phyloP scores from a whole-genome alignment of 2,329 filamentous ascomycete species.

The Chrysosporium queenslandicum region DNA sequence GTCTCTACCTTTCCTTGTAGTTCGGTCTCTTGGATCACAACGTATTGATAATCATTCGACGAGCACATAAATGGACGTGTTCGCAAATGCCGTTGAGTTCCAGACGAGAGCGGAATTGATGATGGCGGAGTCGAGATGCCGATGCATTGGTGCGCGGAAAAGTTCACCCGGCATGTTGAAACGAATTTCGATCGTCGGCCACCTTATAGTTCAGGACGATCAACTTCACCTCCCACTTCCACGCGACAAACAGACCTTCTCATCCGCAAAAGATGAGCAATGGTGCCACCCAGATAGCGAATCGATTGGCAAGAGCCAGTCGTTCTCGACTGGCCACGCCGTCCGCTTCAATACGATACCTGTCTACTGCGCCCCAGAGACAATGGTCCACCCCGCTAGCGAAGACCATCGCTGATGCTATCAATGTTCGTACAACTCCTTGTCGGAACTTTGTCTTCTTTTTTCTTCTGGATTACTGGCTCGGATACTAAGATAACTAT shows the following conservation, averaged over 20 bases:
- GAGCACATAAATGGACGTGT: too few species aligned
- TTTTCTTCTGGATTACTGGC: too few species aligned
- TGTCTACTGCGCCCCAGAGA: slow-evolving; percentile 33
- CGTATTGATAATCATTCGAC: too few species aligned
- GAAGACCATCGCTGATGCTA: slow-evolving; percentile 75
- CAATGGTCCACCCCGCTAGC: slow-evolving; percentile 90
- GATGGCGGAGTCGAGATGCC: neutral
- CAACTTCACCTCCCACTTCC: neutral
- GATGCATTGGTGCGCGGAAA: neutral
- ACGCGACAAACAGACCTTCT: slow-evolving; percentile 5
- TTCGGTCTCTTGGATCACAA: too few species aligned
- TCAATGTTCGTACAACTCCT: slow-evolving; percentile 53
- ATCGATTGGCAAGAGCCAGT: slow-evolving; percentile 16
- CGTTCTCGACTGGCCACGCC: slow-evolving; percentile 14
- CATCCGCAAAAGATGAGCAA: slow-evolving; percentile 18
- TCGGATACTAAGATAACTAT: slow-evolving; percentile 5
- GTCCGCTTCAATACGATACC: slow-evolving; percentile 23
- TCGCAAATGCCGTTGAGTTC: too few species aligned
- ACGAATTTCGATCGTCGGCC: neutral
- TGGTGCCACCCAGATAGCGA: slow-evolving; percentile 16
- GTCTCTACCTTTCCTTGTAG: too few species aligned
- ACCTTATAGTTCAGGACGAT: neutral
- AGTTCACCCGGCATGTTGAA: neutral
- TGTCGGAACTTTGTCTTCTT: neutral
- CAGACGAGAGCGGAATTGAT: too few species aligned